Evolutionary conservation across 306 rosid genomes (phyloP).

Genomic region (Vigna nakashimae): DNA sequence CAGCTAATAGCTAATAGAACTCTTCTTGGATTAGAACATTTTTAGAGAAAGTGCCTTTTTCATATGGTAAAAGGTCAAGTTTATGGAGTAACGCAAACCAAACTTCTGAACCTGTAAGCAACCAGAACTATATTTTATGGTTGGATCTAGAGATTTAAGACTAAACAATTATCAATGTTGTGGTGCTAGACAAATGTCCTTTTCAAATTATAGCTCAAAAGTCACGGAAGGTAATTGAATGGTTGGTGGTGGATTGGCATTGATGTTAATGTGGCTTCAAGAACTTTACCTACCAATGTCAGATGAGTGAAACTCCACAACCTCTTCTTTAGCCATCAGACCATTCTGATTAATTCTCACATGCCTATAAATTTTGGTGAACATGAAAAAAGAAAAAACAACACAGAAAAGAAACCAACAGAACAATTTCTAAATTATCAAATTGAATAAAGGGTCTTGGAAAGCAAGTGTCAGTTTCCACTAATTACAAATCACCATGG

Average conservation of each 20-base stretch:
- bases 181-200: conserved; percentile 44
- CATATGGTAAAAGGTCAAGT: background rate
- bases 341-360: background rate
- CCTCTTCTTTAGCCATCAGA: background rate
- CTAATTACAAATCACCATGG: too few species aligned
- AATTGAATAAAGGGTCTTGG: background rate
- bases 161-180: conserved; percentile 28
- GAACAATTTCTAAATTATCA: conserved; percentile 1
- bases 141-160: conserved; percentile 30
- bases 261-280: conserved; percentile 40
- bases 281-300: conserved; percentile 32
- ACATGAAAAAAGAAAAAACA: background rate
- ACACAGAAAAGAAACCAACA: background rate
- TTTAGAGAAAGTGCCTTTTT: background rate
- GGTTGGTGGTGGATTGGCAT: conserved; percentile 37
- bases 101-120: conserved; percentile 22
- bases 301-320: conserved; percentile 33
- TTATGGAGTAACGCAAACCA: conserved; percentile 6
- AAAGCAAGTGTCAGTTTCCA: too few species aligned
- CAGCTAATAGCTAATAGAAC: background rate
- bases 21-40: background rate
- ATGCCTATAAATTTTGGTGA: background rate
- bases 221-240: conserved; percentile 41
- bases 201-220: conserved; percentile 37
- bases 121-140: background rate